Evolutionary conservation across 768 basidiomycete genomes (phyloP).

Genomic region (Hypsizygus marmoreus): DNA sequence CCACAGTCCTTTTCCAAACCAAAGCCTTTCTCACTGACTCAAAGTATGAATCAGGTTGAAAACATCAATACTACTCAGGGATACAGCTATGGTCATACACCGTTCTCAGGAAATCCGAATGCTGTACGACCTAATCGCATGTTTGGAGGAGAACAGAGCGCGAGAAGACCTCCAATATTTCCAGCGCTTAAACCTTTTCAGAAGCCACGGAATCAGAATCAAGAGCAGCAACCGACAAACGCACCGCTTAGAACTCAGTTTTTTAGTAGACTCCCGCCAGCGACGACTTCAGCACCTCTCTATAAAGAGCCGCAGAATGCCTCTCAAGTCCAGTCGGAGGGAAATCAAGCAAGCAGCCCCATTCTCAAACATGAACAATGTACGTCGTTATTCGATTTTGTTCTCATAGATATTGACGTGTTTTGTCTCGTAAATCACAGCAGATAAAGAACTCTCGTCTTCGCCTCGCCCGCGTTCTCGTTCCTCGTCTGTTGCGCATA

Average conservation of each 20-base stretch:
- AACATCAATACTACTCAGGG: conserved; percentile 1
- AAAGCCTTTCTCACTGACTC: conserved; percentile 14
- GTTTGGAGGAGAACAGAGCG: not conserved
- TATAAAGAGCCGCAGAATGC: not conserved
- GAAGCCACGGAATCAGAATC: conserved; percentile 2
- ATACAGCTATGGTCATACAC: not conserved
- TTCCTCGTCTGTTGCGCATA: conserved; percentile 4
- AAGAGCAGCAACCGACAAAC: not conserved
- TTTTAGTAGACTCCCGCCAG: not conserved
- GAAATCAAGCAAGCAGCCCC: too few relatives aligned
- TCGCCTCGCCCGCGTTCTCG: conserved; percentile 6
- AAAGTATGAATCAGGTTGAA: conserved; percentile 16
- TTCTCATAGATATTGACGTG: not conserved
- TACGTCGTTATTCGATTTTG: not conserved
- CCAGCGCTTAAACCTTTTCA: conserved; percentile 14
- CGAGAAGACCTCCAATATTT: conserved; percentile 8
- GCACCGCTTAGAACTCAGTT: conserved; percentile 2
- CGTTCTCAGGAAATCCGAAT: not conserved
- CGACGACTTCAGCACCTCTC: not conserved
- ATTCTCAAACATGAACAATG: too few relatives aligned
- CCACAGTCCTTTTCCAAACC: not conserved
- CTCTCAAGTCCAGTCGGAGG: not conserved
- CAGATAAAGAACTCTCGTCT: not conserved
- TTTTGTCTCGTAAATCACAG: not conserved
- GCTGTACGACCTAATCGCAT: conserved; percentile 1